phyloP scores from a whole-genome alignment of 345 rosid species.

The Atalantia buxifolia region DNA sequence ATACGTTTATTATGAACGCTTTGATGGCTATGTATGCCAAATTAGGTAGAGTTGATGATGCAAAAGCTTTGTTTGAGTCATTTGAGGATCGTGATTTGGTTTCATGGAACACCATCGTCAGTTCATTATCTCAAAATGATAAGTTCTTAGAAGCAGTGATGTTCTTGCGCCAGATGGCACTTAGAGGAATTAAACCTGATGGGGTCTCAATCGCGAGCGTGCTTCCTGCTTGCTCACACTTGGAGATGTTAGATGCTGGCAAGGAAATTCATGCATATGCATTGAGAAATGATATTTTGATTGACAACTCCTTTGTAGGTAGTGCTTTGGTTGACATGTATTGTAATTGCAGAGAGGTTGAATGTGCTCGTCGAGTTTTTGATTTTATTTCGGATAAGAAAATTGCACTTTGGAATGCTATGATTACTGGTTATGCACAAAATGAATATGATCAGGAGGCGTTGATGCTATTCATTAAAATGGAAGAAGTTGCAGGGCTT shows the following conservation, averaged over 20 bases:
- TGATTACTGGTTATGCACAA: conserved; percentile 86
- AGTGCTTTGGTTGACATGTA: conserved; percentile 96
- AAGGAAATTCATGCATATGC: conserved; percentile 85
- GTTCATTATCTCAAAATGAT: conserved; percentile 67
- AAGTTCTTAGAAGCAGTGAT: conserved; percentile 54
- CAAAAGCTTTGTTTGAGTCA: conserved; percentile 38
- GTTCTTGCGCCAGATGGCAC: conserved; percentile 52
- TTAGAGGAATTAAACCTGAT: conserved; percentile 59
- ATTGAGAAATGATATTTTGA: conserved; percentile 53
- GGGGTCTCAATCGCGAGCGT: conserved; percentile 78
- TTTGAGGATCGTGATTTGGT: conserved; percentile 72
- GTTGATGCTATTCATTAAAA: conserved; percentile 57
- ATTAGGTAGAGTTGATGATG: conserved; percentile 45
- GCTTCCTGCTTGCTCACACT: conserved; percentile 80
- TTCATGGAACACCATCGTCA: conserved; percentile 78
- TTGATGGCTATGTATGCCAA: conserved; percentile 85
- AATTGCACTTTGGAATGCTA: conserved; percentile 82
- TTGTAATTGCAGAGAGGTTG: conserved; percentile 66
- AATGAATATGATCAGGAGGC: conserved; percentile 68
- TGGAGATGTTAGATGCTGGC: conserved; percentile 60
- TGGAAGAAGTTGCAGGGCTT: conserved; percentile 59
- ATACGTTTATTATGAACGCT: conserved; percentile 65
- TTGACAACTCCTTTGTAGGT: conserved; percentile 76
- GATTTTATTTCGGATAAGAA: conserved; percentile 40
- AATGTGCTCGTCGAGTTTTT: conserved; percentile 63